Evolutionary conservation across 2,329 filamentous ascomycete species (phyloP).

Genomic region (Grosmannia serpens): DNA sequence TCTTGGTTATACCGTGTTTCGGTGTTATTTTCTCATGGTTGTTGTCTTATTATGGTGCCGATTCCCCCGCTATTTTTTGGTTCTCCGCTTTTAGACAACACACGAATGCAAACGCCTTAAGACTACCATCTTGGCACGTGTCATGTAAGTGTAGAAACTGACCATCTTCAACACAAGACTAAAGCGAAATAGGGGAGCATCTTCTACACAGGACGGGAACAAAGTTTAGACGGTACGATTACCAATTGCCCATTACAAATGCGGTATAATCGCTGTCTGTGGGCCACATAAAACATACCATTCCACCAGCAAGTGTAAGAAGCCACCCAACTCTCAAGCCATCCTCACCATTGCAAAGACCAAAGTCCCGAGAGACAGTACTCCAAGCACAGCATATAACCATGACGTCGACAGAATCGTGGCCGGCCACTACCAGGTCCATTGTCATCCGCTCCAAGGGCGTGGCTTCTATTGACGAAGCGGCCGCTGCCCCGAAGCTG

Average conservation of each 20-base stretch:
- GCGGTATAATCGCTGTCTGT: background rate
- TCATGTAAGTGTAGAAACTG: too few relatives aligned
- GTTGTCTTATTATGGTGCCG: too few relatives aligned
- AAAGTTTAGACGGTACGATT: background rate
- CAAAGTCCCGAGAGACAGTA: background rate
- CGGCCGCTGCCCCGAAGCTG: slow-evolving; percentile 14
- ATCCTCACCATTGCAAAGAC: background rate
- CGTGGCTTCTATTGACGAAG: slow-evolving; percentile 12
- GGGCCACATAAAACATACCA: background rate
- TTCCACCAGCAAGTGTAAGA: background rate
- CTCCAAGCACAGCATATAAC: background rate
- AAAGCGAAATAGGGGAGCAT: background rate
- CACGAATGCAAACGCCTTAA: too few relatives aligned
- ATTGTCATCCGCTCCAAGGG: slow-evolving; percentile 14
- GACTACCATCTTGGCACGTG: too few relatives aligned
- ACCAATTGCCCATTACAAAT: background rate
- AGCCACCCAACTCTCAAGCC: background rate
- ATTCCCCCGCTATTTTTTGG: too few relatives aligned
- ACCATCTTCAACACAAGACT: background rate
- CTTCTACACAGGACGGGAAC: background rate
- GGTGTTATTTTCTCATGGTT: too few relatives aligned
- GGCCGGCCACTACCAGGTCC: slow-evolving; percentile 13
- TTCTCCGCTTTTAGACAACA: too few relatives aligned
- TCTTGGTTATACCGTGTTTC: too few relatives aligned
- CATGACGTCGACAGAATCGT: slow-evolving; percentile 9